Evolutionary conservation across 2,329 filamentous ascomycete species (phyloP).

Genomic region (Sclerotinia minor): DNA sequence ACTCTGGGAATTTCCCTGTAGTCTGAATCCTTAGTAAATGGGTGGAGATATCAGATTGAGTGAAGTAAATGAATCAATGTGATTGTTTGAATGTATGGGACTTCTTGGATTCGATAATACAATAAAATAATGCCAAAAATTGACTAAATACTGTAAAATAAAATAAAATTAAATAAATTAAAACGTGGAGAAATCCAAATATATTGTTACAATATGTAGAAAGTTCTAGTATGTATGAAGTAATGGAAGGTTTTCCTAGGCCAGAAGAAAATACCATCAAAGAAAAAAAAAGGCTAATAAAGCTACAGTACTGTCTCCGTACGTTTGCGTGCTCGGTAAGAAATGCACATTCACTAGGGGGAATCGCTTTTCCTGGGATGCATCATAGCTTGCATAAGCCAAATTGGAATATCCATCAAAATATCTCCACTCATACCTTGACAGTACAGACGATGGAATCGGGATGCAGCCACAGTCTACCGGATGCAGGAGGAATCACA

Average conservation of each 20-base stretch:
- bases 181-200: neutral
- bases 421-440: slow-evolving; percentile 1
- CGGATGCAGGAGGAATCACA: neutral
- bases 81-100: neutral
- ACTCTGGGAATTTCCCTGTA: neutral
- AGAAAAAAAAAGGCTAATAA: neutral
- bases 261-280: neutral
- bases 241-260: neutral
- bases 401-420: neutral
- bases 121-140: neutral
- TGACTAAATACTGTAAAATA: too few species aligned
- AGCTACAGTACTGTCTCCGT: too few species aligned
- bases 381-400: neutral
- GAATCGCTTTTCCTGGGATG: neutral
- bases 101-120: neutral
- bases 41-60: neutral
- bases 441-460: neutral
- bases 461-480: neutral
- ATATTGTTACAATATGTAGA: too few species aligned
- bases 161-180: neutral
- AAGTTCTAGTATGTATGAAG: neutral
- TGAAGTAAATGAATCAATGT: neutral
- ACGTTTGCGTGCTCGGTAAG: slow-evolving; percentile 3
- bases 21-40: neutral
- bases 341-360: neutral